Conservation (phyloP, 148 eudicot species). For the Cornus controversa region DNA sequence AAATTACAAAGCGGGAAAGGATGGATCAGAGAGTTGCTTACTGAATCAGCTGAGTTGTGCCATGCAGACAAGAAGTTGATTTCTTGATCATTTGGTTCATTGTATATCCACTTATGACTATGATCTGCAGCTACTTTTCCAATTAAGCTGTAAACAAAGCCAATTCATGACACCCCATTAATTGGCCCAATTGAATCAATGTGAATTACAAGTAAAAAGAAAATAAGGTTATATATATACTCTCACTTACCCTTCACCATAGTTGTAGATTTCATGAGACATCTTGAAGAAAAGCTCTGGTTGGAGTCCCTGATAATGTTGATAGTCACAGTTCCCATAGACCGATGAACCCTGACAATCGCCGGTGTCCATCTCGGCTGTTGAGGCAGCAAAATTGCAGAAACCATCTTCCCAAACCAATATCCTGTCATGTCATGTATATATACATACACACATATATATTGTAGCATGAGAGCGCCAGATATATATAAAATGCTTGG, state of each 20-base stretch:
- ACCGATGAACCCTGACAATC: conserved; percentile 43
- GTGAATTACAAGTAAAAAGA: too few species aligned
- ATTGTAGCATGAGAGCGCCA: background rate
- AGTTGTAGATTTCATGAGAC: conserved; percentile 99
- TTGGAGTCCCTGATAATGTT: conserved; percentile 76
- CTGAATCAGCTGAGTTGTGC: conserved; percentile 91
- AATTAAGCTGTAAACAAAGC: conserved; percentile 55
- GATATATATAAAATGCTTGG: background rate
- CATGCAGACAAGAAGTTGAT: conserved; percentile 93
- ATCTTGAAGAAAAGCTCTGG: conserved; percentile 98
- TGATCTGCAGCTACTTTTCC: conserved; percentile 99
- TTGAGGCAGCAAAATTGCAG: conserved; percentile 86
- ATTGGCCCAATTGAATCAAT: background rate
- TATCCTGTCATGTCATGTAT: conserved; percentile 58
- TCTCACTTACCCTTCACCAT: conserved; percentile 87
- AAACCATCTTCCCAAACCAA: conserved; percentile 99
- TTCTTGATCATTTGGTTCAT: conserved; percentile 89
- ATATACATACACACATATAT: background rate
- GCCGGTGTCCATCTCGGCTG: conserved; percentile 55
- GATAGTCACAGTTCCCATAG: conserved; percentile 49
- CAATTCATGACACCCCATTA: background rate
- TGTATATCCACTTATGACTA: conserved; percentile 90
- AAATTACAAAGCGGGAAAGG: background rate
- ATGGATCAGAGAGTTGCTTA: conserved; percentile 25
- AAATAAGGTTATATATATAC: background rate